Evolutionary conservation across 192 early-diverging fungal species (phyloP).

Genomic region (Rhizophagus prolifer): DNA sequence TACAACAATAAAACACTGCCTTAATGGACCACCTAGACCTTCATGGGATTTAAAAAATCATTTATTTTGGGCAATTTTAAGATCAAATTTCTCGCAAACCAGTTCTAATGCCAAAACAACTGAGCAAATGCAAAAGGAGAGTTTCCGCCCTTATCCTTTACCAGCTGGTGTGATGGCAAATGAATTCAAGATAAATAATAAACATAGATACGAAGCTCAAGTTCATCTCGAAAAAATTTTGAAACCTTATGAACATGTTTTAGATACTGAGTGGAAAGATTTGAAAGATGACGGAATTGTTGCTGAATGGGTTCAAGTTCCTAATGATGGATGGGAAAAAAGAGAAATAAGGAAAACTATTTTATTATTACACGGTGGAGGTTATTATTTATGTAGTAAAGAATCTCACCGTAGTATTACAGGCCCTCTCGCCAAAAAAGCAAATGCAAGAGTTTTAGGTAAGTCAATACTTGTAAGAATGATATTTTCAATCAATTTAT

Average conservation of each 20-base stretch:
- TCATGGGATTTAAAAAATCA: slow-evolving; percentile 41
- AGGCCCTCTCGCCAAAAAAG: slow-evolving; percentile 47
- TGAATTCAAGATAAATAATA: slow-evolving; percentile 27
- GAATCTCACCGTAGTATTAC: slow-evolving; percentile 43
- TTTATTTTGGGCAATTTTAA: slow-evolving; percentile 35
- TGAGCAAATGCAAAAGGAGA: slow-evolving; percentile 38
- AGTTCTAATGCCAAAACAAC: slow-evolving; percentile 35
- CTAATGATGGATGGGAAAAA: too few relatives aligned
- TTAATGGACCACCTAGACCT: too few relatives aligned
- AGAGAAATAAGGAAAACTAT: slow-evolving; percentile 48
- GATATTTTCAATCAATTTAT: background rate
- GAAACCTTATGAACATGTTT: too few relatives aligned
- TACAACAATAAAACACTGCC: slow-evolving; percentile 33
- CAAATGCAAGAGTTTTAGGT: slow-evolving; percentile 47
- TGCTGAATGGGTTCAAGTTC: too few relatives aligned
- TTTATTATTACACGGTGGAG: slow-evolving; percentile 79
- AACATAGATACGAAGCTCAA: too few relatives aligned
- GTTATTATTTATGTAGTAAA: too few relatives aligned
- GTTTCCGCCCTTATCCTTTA: background rate
- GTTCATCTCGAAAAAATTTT: too few relatives aligned
- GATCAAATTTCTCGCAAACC: slow-evolving; percentile 32
- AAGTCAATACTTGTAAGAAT: slow-evolving; percentile 1
- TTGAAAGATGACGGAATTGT: too few relatives aligned
- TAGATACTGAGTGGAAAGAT: too few relatives aligned
- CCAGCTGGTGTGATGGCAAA: slow-evolving; percentile 28